These are phyloP conservation scores for Tricholomella constricta DNA, from an alignment of 768 basidiomycete genomes.

Conservation along the genomic window DNA sequence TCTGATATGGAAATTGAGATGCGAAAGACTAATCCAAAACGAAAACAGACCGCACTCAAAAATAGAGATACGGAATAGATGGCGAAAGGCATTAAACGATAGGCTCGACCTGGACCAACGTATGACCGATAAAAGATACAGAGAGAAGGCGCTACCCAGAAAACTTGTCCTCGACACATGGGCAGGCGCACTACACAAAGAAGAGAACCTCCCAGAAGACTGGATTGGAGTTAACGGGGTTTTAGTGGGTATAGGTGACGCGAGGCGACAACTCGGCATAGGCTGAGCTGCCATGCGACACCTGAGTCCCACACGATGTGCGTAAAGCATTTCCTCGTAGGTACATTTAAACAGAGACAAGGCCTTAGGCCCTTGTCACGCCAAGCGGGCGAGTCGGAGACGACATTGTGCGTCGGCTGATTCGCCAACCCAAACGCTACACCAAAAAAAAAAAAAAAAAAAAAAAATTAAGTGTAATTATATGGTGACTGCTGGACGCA, in stretches of 20 bases:
- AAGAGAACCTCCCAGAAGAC: neutral
- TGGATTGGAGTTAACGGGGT: neutral
- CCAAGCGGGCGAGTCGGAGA: too few species aligned
- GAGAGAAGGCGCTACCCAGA: neutral
- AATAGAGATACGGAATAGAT: neutral
- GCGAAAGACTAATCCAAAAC: neutral
- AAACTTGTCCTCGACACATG: neutral
- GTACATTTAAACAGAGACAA: too few species aligned
- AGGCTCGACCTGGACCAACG: neutral
- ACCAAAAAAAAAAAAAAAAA: too few species aligned
- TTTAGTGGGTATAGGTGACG: conserved; percentile 1
- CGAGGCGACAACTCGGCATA: too few species aligned
- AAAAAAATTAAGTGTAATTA: too few species aligned
- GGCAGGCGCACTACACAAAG: neutral
- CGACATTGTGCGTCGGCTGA: too few species aligned
- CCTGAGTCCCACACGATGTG: too few species aligned
- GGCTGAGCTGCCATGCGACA: too few species aligned
- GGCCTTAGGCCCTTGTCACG: too few species aligned
- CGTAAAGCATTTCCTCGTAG: too few species aligned
- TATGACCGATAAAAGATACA: neutral
- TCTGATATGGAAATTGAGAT: neutral
- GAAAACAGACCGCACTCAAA: neutral
- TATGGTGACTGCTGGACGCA: too few species aligned
- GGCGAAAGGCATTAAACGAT: neutral
- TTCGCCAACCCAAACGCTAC: too few species aligned